phyloP scores from a whole-genome alignment of 352 stramenopile genomes.

The Globisporangium polare region DNA sequence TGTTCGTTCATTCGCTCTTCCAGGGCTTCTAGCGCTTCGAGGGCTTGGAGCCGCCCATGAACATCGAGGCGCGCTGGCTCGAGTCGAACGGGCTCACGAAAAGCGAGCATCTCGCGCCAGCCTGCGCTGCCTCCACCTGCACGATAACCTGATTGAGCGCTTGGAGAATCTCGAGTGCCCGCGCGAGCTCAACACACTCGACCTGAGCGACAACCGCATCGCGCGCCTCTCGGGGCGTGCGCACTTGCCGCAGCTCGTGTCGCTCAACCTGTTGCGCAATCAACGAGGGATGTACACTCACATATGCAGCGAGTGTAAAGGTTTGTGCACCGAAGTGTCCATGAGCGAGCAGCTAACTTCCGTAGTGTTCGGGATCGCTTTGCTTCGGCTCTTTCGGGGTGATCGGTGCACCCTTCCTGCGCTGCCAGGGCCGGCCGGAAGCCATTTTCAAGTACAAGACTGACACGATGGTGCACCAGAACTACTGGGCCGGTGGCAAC shows the following conservation, averaged over 20 bases:
- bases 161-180: constrained; percentile 44
- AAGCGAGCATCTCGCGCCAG: constrained; percentile 79
- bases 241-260: constrained; percentile 67
- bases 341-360: too few relatives aligned
- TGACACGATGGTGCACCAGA: too few relatives aligned
- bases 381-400: too few relatives aligned
- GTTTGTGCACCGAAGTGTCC: too few relatives aligned
- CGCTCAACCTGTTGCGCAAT: constrained; percentile 92
- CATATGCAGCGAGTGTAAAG: too few relatives aligned
- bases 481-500: too few relatives aligned
- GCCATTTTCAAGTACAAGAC: too few relatives aligned
- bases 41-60: constrained; percentile 91
- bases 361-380: too few relatives aligned
- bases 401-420: too few relatives aligned
- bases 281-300: too few relatives aligned
- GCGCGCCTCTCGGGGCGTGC: constrained; percentile 68
- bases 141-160: constrained; percentile 89
- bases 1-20: too few relatives aligned
- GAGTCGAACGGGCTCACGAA: constrained; percentile 91
- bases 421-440: too few relatives aligned
- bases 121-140: constrained; percentile 91
- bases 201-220: constrained; percentile 86
- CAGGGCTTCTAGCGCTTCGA: constrained; percentile 93
- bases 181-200: constrained; percentile 4
- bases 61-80: constrained; percentile 93